Percentiles rank a stretch among this genome's conserved stretches.
Evolutionary conservation across 345 rosid genomes (phyloP).

Genomic region (Lumnitzera littorea): DNA sequence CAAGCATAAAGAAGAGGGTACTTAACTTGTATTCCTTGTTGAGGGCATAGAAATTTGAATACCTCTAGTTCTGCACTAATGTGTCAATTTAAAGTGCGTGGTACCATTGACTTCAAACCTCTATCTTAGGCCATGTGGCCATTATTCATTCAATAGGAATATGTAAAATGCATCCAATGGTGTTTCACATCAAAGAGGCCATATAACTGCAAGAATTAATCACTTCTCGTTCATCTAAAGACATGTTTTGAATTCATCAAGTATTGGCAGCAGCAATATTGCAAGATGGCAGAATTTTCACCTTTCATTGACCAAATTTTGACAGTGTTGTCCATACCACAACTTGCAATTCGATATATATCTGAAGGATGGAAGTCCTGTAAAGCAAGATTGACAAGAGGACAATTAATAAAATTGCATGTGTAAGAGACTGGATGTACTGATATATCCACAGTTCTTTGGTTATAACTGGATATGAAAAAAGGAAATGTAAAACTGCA

Average conservation of each 20-base stretch:
- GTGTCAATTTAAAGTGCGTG: too few species aligned
- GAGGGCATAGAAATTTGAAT: too few species aligned
- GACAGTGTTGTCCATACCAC: conserved; percentile 95
- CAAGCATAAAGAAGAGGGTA: too few species aligned
- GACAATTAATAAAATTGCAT: not conserved
- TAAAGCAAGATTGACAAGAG: conserved; percentile 3
- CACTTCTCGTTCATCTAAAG: not conserved
- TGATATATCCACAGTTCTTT: not conserved
- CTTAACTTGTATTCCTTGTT: too few species aligned
- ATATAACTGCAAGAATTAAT: too few species aligned
- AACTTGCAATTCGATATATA: conserved; percentile 76
- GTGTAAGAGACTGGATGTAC: not conserved
- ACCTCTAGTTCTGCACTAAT: too few species aligned
- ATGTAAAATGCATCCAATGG: too few species aligned
- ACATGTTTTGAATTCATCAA: conserved; percentile 1
- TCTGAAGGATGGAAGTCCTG: conserved; percentile 96
- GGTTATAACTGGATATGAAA: not conserved
- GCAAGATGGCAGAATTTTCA: conserved; percentile 10
- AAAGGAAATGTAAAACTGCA: not conserved
- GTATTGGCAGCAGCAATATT: not conserved
- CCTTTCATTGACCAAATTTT: conserved; percentile 99
- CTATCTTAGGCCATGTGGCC: too few species aligned
- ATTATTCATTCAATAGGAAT: too few species aligned
- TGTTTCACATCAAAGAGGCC: too few species aligned
- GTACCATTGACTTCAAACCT: too few species aligned